A percentile compares a stretch with the other conserved stretches of the same genome.
Evolutionary conservation across 805 yeast genomes (phyloP).

Genomic region (Metschnikowia bowlesiae): DNA sequence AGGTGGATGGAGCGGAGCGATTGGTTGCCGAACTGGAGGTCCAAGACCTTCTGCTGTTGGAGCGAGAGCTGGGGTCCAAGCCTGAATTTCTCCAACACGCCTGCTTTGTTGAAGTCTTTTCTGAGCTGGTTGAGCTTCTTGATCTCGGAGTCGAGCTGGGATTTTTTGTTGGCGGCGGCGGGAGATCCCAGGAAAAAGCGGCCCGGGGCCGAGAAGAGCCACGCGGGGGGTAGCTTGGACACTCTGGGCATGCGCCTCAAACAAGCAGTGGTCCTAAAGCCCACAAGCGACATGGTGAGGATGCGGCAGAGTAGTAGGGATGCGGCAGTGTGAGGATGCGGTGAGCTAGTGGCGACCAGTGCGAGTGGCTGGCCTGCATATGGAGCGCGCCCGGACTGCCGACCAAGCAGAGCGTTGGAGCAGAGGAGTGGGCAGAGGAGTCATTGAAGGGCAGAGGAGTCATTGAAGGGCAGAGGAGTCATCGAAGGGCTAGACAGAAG

Average conservation of each 20-base stretch:
- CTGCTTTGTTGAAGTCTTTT: slow-evolving; percentile 20
- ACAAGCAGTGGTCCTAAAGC: slow-evolving; percentile 1
- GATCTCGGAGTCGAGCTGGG: not conserved
- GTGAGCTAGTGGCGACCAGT: not conserved
- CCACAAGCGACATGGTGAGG: slow-evolving; percentile 3
- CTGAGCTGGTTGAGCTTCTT: slow-evolving; percentile 13
- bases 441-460: too few species aligned
- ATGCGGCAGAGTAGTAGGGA: not conserved
- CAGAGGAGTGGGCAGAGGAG: too few species aligned
- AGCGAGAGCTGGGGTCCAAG: slow-evolving; percentile 18
- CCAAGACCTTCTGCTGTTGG: slow-evolving; percentile 4
- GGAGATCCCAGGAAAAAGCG: not conserved
- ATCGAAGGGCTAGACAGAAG: too few species aligned
- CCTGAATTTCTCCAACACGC: slow-evolving; percentile 22
- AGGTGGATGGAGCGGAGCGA: not conserved
- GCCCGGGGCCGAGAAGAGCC: not conserved
- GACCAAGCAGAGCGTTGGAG: not conserved
- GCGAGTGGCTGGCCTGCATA: not conserved
- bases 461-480: too few species aligned
- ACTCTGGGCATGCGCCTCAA: not conserved
- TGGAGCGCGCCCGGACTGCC: not conserved
- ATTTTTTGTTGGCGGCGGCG: not conserved
- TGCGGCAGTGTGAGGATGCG: not conserved
- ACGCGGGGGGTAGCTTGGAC: not conserved
- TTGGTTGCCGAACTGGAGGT: slow-evolving; percentile 1